Evolutionary conservation across 2,329 filamentous ascomycete genomes (phyloP).

Genomic region (Monosporascus sp.): DNA sequence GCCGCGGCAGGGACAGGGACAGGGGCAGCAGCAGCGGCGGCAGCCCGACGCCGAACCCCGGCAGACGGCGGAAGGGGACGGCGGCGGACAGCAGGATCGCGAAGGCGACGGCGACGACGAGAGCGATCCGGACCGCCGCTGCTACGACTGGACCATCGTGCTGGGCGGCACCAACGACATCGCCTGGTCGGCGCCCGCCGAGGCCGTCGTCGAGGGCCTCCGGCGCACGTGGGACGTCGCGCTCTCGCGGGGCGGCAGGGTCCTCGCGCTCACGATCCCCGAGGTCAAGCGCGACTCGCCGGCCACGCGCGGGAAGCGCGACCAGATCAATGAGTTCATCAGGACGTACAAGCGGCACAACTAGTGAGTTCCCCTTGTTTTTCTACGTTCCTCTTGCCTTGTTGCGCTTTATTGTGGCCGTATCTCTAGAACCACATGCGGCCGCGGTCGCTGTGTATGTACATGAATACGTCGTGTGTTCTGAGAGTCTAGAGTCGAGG

Average conservation of each 20-base stretch:
- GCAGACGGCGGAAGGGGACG: background rate
- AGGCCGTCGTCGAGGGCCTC: slow-evolving; percentile 44
- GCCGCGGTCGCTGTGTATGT: background rate
- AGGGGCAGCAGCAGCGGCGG: background rate
- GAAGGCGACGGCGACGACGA: background rate
- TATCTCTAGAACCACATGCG: background rate
- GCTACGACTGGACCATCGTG: slow-evolving; percentile 58
- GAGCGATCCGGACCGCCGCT: background rate
- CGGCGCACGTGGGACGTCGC: slow-evolving; percentile 45
- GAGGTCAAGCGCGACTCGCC: slow-evolving; percentile 35
- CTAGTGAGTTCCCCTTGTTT: slow-evolving; percentile 40
- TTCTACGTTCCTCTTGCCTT: background rate
- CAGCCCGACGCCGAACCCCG: background rate
- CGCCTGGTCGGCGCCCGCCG: slow-evolving; percentile 29
- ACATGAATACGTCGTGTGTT: background rate
- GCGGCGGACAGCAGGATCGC: background rate
- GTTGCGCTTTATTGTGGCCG: background rate
- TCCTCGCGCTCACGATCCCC: slow-evolving; percentile 60
- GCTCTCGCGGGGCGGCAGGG: slow-evolving; percentile 43
- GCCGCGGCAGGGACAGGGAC: background rate
- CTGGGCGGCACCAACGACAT: slow-evolving; percentile 64
- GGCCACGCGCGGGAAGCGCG: slow-evolving; percentile 30
- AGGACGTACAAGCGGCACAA: slow-evolving; percentile 40
- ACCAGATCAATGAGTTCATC: slow-evolving; percentile 49
- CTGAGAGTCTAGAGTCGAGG: too few species aligned